A percentile compares a stretch with the other conserved stretches of the same genome.
Evolutionary conservation across 306 rosid species (phyloP).

Genomic region (Lithocarpus polystachyus): DNA sequence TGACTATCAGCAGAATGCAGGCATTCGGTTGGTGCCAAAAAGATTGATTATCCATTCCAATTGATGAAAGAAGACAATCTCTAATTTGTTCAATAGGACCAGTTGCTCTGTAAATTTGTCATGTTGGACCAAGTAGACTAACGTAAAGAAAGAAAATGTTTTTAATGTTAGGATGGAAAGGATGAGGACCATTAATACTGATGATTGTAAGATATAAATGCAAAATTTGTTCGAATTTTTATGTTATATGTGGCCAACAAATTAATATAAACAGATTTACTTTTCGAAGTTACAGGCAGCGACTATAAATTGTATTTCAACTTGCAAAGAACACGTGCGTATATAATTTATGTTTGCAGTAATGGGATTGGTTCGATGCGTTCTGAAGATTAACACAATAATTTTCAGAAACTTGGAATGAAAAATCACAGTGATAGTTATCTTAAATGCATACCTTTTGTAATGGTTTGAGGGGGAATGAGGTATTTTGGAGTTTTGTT

Average conservation of each 20-base stretch:
- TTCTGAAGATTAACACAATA: too few relatives aligned
- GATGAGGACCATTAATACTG: background rate
- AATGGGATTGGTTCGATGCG: too few relatives aligned
- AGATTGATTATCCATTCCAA: slow-evolving; percentile 66
- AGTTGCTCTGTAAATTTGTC: slow-evolving; percentile 6
- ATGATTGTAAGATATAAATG: background rate
- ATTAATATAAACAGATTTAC: background rate
- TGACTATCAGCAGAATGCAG: slow-evolving; percentile 83
- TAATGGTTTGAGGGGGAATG: too few relatives aligned
- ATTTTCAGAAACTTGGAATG: too few relatives aligned
- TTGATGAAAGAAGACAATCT: slow-evolving; percentile 21
- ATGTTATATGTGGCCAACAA: background rate
- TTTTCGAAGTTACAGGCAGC: background rate
- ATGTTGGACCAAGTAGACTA: background rate
- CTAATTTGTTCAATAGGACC: slow-evolving; percentile 7
- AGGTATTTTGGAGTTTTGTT: too few relatives aligned
- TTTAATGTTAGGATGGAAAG: background rate
- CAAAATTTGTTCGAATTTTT: background rate
- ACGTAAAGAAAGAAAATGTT: background rate
- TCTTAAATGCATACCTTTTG: too few relatives aligned
- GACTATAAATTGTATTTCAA: too few relatives aligned
- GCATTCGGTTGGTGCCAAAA: slow-evolving; percentile 74
- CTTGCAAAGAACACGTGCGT: too few relatives aligned
- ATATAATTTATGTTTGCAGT: too few relatives aligned
- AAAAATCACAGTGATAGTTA: too few relatives aligned